Conservation (phyloP, 225 moss, liverwort and hornwort genomes). For the Rhytidiadelphus loreus region DNA sequence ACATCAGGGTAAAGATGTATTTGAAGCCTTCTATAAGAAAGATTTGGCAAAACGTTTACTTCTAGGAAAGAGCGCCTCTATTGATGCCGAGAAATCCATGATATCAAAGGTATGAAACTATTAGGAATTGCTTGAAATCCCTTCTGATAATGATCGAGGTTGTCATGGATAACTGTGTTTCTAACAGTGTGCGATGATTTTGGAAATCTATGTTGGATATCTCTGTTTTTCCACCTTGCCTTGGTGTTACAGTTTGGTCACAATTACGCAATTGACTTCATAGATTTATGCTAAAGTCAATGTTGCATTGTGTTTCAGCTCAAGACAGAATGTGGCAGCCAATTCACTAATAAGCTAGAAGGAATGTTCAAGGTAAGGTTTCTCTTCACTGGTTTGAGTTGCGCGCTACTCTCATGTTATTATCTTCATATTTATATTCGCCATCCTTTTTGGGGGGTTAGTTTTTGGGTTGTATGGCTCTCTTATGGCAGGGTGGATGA, state of each 20-base stretch:
- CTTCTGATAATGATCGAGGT: not conserved
- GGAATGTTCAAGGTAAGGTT: slow-evolving; percentile 96
- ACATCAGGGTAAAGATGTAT: slow-evolving; percentile 91
- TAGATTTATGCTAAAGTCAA: not conserved
- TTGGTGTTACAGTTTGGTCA: not conserved
- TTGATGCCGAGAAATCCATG: slow-evolving; percentile 99
- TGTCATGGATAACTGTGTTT: not conserved
- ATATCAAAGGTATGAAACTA: slow-evolving; percentile 74
- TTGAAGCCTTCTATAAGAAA: slow-evolving; percentile 98
- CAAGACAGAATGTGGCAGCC: slow-evolving; percentile 98
- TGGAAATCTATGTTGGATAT: not conserved
- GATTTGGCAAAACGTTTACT: slow-evolving; percentile 93
- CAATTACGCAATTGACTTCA: not conserved
- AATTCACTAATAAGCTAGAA: slow-evolving; percentile 98
- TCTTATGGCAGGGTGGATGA: not conserved
- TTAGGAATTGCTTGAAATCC: not conserved
- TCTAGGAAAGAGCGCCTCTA: slow-evolving; percentile 98
- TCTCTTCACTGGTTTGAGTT: not conserved
- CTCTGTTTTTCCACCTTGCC: not conserved
- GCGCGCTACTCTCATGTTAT: not conserved
- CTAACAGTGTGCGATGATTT: not conserved
- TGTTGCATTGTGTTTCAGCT: slow-evolving; percentile 41
- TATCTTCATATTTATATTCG: not conserved
- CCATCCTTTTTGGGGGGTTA: not conserved
- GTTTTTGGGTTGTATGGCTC: not conserved